Evolutionary conservation across 2,329 filamentous ascomycete species (phyloP).

Genomic region (Colletotrichum filicis): DNA sequence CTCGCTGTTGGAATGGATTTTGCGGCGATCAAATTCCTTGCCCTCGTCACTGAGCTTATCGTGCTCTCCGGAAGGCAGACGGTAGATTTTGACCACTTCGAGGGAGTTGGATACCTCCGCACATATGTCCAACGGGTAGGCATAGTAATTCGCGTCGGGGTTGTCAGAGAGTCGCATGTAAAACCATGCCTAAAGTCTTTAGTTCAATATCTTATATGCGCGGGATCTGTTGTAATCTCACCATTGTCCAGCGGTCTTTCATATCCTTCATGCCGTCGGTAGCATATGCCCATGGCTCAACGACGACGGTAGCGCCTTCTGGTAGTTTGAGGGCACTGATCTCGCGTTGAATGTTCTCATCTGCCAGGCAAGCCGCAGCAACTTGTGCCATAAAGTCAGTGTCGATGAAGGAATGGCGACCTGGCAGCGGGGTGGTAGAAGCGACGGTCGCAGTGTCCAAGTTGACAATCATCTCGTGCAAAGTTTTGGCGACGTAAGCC

Average conservation of each 20-base stretch:
- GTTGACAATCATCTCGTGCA: constrained; percentile 39
- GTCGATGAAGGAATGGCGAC: constrained; percentile 59
- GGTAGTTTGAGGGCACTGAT: constrained; percentile 56
- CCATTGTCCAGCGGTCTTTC: constrained; percentile 59
- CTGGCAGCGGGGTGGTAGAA: constrained; percentile 46
- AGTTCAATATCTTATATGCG: rapidly evolving
- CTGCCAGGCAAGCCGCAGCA: constrained; percentile 57
- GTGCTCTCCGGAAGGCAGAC: constrained; percentile 53
- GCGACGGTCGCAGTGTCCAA: constrained; percentile 28
- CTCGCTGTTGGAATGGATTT: constrained; percentile 48
- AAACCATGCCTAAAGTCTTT: constrained; percentile 23
- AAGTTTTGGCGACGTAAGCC: constrained; percentile 37
- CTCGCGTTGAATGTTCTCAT: constrained; percentile 54
- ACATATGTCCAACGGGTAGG: constrained; percentile 65
- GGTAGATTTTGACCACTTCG: constrained; percentile 60
- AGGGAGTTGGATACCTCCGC: constrained; percentile 62
- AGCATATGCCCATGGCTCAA: constrained; percentile 67
- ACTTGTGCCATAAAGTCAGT: constrained; percentile 58
- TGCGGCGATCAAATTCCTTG: constrained; percentile 52
- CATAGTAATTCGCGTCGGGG: constrained; percentile 65
- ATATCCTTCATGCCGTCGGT: constrained; percentile 65
- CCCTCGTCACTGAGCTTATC: constrained; percentile 48
- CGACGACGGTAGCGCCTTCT: constrained; percentile 52
- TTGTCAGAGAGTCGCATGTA: constrained; percentile 47
- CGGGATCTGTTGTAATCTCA: constrained; percentile 35